A percentile compares a stretch with the other conserved stretches of the same genome.
phyloP scores from a whole-genome alignment of 148 eudicot species.

The Amaranthus hypochondriacus region DNA sequence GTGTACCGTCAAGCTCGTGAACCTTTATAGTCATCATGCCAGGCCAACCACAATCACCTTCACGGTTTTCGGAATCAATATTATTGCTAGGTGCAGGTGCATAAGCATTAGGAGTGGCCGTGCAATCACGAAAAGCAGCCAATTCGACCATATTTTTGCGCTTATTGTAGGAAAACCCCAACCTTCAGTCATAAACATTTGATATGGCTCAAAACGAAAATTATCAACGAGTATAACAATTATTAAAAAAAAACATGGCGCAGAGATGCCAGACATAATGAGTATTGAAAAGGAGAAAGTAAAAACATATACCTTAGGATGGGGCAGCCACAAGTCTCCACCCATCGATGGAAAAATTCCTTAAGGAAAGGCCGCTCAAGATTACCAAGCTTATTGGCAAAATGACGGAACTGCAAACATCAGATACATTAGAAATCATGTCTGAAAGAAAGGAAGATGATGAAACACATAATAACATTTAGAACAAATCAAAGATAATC shows the following conservation, averaged over 20 bases:
- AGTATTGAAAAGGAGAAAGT: background rate
- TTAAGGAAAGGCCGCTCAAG: conserved; percentile 96
- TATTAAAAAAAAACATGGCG: background rate
- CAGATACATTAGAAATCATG: background rate
- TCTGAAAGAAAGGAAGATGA: background rate
- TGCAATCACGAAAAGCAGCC: conserved; percentile 81
- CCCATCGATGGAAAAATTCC: conserved; percentile 97
- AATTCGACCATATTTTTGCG: conserved; percentile 84
- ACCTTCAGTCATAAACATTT: conserved; percentile 42
- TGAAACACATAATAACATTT: background rate
- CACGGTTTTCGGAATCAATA: conserved; percentile 61
- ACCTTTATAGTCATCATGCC: conserved; percentile 99
- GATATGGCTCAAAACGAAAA: conserved; percentile 9
- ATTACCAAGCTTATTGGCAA: conserved; percentile 91
- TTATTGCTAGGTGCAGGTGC: conserved; percentile 36
- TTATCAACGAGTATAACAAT: background rate
- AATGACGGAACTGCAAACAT: conserved; percentile 78
- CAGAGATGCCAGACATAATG: background rate
- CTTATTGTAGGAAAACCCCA: conserved; percentile 92
- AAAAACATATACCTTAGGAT: conserved; percentile 55
- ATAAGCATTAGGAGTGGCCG: conserved; percentile 49
- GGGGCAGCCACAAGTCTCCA: conserved; percentile 95
- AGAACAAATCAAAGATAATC: background rate
- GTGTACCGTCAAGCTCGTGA: conserved; percentile 96
- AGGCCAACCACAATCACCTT: conserved; percentile 89